Base-by-base conservation (phyloP, 371 early-diverging fungal species). In the Syncephalis fuscata region DNA sequence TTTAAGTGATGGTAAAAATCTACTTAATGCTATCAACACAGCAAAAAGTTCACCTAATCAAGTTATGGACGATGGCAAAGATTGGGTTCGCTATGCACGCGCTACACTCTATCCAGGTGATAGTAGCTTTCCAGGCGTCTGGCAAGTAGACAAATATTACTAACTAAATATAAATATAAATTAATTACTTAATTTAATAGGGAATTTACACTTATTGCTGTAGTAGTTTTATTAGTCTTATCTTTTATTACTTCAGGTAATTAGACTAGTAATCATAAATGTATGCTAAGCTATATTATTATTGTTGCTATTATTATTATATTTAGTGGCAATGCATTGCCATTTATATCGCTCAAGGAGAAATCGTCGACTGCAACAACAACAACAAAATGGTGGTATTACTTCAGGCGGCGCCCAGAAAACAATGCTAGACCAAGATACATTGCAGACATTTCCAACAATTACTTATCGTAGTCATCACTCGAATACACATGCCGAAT, bases 261-360 rank as follows among this genome's bases (percentile, higher is more conserved):
- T 46, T 37, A 16, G 2, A 21, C 8, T 46, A 17, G 15, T 23
- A 10, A 26, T 4, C 5, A 26, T 27, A 32, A 3, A 11, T 19
- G 25, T 39, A 17, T 43, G 24, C 48, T 16, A 22, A 16, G 39
- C 5, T 49, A 15, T 11, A 37, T 45, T 22, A 24, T 20, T 7
- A 7, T 32, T 32, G 32, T 32, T 7, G 4, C 32, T 32, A 32
- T 11, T n/a, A n/a, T n/a, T n/a, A n/a, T 32, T 32, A 11, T 4
- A 7, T 22, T 24, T 48, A 67, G 67, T 70, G 45, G 60, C 64
- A 25, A 64, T 70, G 63, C 67, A 67, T 49, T 67, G 65, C 60
- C 67, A 70, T 45, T 53, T 70, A 9, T 70, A 65, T 66, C 60
- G 67, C n/a, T 54, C 65, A 24, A 55, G 67, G 24, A 54, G 67